Evolutionary conservation across 1,139 yeast genomes (phyloP).

Genomic region (Debaryomyces coudertii): DNA sequence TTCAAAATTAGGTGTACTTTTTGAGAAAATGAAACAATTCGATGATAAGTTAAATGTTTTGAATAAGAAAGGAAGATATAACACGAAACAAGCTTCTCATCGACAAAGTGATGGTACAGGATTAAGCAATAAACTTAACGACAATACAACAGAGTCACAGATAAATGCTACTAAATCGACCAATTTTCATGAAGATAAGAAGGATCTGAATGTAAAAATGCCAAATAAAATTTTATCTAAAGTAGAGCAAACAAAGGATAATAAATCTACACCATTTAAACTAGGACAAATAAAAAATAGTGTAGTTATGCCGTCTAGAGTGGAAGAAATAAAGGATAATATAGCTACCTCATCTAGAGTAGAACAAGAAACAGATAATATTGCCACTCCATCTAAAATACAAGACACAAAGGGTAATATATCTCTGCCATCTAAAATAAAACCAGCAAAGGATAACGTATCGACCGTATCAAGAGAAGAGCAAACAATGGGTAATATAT

Average conservation of each 20-base stretch:
- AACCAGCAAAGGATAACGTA: too few relatives aligned
- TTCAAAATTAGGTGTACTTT: constrained; percentile 20
- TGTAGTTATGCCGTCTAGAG: too few relatives aligned
- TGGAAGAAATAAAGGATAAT: too few relatives aligned
- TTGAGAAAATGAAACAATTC: constrained; percentile 23
- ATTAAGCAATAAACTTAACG: not conserved
- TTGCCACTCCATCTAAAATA: too few relatives aligned
- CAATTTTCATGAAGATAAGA: not conserved
- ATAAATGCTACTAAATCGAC: not conserved
- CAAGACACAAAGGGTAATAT: too few relatives aligned
- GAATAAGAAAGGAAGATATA: constrained; percentile 9
- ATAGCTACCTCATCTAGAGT: too few relatives aligned
- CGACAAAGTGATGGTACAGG: not conserved
- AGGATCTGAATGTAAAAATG: not conserved
- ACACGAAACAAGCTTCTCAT: not conserved
- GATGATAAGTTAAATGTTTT: constrained; percentile 19
- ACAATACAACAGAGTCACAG: not conserved
- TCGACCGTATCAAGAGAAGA: too few relatives aligned
- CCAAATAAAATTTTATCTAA: not conserved
- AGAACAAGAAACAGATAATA: too few relatives aligned
- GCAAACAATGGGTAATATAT: too few relatives aligned
- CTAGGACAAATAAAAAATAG: too few relatives aligned
- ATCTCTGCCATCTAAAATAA: too few relatives aligned
- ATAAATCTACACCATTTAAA: too few relatives aligned
- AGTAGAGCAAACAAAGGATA: not conserved